phyloP scores from a whole-genome alignment of 306 rosid species.

The Dryas alaskensis region DNA sequence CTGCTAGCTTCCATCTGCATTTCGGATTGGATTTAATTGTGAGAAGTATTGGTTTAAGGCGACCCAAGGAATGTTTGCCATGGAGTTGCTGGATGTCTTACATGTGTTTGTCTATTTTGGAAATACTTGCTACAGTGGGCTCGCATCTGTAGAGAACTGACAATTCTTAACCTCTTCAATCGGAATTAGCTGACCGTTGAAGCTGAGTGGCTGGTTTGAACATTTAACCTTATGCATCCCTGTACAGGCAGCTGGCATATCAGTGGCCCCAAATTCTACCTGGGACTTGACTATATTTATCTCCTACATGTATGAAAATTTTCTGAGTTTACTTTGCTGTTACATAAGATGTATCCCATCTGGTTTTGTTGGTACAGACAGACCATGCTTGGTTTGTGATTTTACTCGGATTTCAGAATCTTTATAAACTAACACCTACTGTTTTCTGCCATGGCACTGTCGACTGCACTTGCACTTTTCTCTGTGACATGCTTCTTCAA shows the following conservation, averaged over 20 bases:
- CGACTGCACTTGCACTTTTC: no score
- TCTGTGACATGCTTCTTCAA: no score
- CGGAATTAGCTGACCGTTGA: background rate
- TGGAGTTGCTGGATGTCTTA: constrained; percentile 8
- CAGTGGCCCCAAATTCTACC: background rate
- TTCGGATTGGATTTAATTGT: background rate
- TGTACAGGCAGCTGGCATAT: constrained; percentile 10
- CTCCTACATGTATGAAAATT: background rate
- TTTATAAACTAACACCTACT: background rate
- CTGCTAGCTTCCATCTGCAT: constrained; percentile 7
- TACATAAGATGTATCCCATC: background rate
- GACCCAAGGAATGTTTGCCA: background rate
- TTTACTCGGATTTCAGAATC: background rate
- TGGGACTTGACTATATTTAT: background rate
- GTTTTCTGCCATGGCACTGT: no score
- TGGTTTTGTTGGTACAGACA: background rate
- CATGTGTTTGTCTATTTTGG: background rate
- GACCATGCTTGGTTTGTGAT: no score
- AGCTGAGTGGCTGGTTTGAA: background rate
- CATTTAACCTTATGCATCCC: background rate
- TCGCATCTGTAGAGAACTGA: constrained; percentile 9
- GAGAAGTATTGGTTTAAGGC: background rate
- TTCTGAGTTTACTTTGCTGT: background rate
- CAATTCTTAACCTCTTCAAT: background rate
- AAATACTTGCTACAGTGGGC: background rate